A percentile compares a stretch with the other conserved stretches of the same genome.
phyloP scores from a whole-genome alignment of 140 eudicot genomes.

The Stevia rebaudiana region DNA sequence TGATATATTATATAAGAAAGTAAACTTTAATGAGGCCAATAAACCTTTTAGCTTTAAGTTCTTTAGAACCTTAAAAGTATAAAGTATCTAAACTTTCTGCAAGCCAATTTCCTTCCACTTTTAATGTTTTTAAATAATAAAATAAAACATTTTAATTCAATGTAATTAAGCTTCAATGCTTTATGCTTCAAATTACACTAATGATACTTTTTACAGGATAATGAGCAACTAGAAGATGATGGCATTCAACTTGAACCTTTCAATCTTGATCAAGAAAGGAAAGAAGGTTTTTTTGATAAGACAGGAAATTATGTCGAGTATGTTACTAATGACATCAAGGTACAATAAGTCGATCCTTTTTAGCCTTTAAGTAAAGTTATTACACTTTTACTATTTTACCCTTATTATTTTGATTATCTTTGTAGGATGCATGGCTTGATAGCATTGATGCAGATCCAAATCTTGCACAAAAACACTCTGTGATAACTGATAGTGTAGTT shows the following conservation, averaged over 20 bases:
- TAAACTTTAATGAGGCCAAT: background rate
- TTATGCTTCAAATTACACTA: slow-evolving; percentile 10
- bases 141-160: background rate
- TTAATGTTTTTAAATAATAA: background rate
- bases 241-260: slow-evolving; percentile 77
- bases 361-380: background rate
- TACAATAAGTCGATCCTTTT: slow-evolving; percentile 17
- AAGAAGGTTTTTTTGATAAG: slow-evolving; percentile 83
- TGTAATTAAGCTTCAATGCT: slow-evolving; percentile 1
- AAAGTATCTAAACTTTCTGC: background rate
- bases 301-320: slow-evolving; percentile 85
- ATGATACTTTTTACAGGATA: slow-evolving; percentile 56
- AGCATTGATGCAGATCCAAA: slow-evolving; percentile 52
- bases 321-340: slow-evolving; percentile 65
- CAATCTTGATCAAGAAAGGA: slow-evolving; percentile 69
- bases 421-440: slow-evolving; percentile 99
- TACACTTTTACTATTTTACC: background rate
- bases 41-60: slow-evolving; percentile 8
- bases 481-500: slow-evolving; percentile 26
- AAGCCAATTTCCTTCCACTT: background rate
- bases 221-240: slow-evolving; percentile 63
- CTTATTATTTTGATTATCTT: slow-evolving; percentile 12
- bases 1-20: background rate
- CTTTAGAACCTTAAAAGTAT: background rate
- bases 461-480: slow-evolving; percentile 34